Percentiles rank a stretch among this genome's conserved stretches.
These are phyloP conservation scores for Fraxinus platypoda DNA, from an alignment of 305 asterid species.

Conservation along the genomic window DNA sequence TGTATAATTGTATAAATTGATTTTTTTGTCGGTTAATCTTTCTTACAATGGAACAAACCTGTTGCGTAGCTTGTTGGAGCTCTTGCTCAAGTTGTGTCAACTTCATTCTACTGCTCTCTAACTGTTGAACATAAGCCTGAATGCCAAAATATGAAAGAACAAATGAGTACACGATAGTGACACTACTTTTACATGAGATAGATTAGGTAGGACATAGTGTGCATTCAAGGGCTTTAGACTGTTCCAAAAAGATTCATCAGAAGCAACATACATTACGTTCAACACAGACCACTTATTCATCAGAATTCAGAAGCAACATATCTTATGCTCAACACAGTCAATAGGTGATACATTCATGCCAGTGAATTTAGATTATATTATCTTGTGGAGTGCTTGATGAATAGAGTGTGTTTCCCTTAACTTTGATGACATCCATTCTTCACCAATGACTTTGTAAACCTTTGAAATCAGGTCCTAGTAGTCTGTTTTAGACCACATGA, in stretches of 20 bases:
- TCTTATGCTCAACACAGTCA: not conserved
- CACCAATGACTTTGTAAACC: too few species aligned
- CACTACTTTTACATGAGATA: not conserved
- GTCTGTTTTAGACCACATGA: too few species aligned
- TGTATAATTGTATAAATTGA: too few species aligned
- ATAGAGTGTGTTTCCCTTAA: too few species aligned
- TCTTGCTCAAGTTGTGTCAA: slow-evolving; percentile 92
- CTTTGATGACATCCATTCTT: too few species aligned
- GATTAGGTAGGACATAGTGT: not conserved
- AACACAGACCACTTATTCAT: not conserved
- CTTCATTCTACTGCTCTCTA: slow-evolving; percentile 94
- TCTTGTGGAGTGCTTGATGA: too few species aligned
- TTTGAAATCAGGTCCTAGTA: too few species aligned
- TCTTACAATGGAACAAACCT: slow-evolving; percentile 54
- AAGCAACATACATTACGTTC: not conserved
- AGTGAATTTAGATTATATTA: not conserved
- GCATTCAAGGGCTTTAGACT: not conserved
- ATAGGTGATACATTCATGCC: not conserved
- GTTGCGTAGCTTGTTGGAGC: slow-evolving; percentile 92
- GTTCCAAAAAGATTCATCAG: not conserved
- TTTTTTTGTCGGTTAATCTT: too few species aligned
- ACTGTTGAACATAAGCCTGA: slow-evolving; percentile 90
- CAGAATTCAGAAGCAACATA: not conserved
- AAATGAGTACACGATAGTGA: not conserved
- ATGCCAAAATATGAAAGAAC: slow-evolving; percentile 23